Evolutionary conservation across 306 rosid species (phyloP).

Genomic region (Herpetospermum pedunculosum): DNA sequence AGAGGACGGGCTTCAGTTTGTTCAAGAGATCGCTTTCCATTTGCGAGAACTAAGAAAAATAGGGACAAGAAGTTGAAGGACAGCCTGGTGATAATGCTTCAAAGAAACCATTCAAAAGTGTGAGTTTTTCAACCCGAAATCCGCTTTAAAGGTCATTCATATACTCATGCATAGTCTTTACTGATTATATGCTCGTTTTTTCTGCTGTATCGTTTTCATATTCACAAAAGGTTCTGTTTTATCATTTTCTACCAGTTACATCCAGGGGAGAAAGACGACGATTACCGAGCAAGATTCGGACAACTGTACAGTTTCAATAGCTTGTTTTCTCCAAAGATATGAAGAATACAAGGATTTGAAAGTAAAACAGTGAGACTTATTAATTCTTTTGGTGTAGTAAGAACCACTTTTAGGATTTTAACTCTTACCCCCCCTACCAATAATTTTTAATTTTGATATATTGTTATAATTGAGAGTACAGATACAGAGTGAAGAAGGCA

Average conservation of each 20-base stretch:
- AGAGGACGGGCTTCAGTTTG: constrained; percentile 51
- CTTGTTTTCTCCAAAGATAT: neutral
- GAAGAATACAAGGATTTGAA: constrained; percentile 6
- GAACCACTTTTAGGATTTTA: constrained; percentile 1
- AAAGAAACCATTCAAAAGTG: constrained; percentile 25
- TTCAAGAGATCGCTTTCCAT: constrained; percentile 60
- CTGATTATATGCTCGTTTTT: neutral
- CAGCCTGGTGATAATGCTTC: constrained; percentile 21
- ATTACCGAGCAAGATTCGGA: neutral
- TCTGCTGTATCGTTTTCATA: neutral
- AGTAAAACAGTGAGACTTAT: neutral
- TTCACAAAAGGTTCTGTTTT: neutral
- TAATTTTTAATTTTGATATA: neutral
- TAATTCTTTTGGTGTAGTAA: neutral
- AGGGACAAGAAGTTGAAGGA: constrained; percentile 31
- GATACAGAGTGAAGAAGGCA: neutral
- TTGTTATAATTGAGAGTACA: neutral
- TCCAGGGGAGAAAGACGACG: neutral
- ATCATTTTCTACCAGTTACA: neutral
- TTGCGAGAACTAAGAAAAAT: constrained; percentile 50
- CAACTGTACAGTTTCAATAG: constrained; percentile 1
- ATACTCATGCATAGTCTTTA: neutral
- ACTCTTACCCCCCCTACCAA: neutral
- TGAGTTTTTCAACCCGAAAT: constrained; percentile 19
- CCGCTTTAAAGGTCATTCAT: neutral